Percentiles rank a stretch among this genome's conserved stretches.
phyloP scores from a whole-genome alignment of 371 early-diverging fungal genomes.

The Syncephalastrum racemosum region DNA sequence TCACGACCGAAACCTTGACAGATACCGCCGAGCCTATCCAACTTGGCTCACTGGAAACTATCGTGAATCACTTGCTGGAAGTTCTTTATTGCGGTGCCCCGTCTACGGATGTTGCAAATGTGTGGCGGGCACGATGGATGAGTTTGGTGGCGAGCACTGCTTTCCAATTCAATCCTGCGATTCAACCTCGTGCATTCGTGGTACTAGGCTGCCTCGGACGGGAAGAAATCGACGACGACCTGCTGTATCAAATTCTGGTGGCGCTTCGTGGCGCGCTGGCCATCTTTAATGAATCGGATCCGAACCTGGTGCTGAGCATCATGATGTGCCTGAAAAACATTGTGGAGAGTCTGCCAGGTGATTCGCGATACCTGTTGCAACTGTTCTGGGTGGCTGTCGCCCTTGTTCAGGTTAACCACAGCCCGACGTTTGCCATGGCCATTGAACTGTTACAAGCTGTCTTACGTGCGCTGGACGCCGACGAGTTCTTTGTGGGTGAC shows the following conservation, averaged over 20 bases:
- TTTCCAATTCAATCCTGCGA: slow-evolving; percentile 90
- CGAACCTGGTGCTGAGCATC: slow-evolving; percentile 77
- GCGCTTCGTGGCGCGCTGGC: slow-evolving; percentile 84
- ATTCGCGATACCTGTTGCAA: slow-evolving; percentile 75
- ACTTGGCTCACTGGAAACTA: slow-evolving; percentile 74
- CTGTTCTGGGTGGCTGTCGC: slow-evolving; percentile 91
- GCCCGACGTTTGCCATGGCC: slow-evolving; percentile 74
- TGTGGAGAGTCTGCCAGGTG: slow-evolving; percentile 77
- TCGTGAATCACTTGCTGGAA: slow-evolving; percentile 79
- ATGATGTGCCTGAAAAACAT: slow-evolving; percentile 88
- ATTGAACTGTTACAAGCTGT: slow-evolving; percentile 71
- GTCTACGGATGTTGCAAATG: slow-evolving; percentile 72
- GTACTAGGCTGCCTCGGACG: slow-evolving; percentile 86
- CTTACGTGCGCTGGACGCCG: slow-evolving; percentile 70
- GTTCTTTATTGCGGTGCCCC: slow-evolving; percentile 78
- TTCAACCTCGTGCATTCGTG: slow-evolving; percentile 94
- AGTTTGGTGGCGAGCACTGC: slow-evolving; percentile 87
- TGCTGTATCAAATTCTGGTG: slow-evolving; percentile 87
- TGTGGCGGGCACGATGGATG: slow-evolving; percentile 91
- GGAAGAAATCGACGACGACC: slow-evolving; percentile 84
- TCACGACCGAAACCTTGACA: slow-evolving; percentile 59
- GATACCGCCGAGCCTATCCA: slow-evolving; percentile 74
- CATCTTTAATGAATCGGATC: slow-evolving; percentile 80
- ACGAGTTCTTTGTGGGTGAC: slow-evolving; percentile 71
- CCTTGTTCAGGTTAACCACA: slow-evolving; percentile 82